A percentile compares a stretch with the other conserved stretches of the same genome.
These are phyloP conservation scores for Rubroboletus satanas DNA, from an alignment of 768 basidiomycete genomes.

Conservation along the genomic window DNA sequence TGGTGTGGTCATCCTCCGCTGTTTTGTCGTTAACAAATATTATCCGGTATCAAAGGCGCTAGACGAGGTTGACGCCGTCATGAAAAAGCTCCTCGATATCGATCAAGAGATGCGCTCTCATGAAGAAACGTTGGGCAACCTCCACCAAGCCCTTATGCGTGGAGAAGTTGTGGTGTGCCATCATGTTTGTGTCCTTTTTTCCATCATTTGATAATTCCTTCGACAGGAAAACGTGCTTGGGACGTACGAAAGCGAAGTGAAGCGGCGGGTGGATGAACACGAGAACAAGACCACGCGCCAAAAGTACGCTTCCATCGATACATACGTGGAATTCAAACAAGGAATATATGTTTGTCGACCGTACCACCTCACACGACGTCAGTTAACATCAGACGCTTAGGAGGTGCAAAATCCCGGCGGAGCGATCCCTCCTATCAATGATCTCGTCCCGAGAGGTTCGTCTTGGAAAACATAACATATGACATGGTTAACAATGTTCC, in stretches of 20 bases:
- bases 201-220: background rate
- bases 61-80: slow-evolving; percentile 57
- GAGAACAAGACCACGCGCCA: slow-evolving; percentile 64
- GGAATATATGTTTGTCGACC: slow-evolving; percentile 56
- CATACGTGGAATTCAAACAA: slow-evolving; percentile 61
- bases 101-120: slow-evolving; percentile 58
- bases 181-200: background rate
- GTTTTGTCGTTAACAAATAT: background rate
- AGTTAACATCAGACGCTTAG: slow-evolving; percentile 35
- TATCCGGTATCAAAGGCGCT: slow-evolving; percentile 40
- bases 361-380: background rate
- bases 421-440: slow-evolving; percentile 74
- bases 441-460: slow-evolving; percentile 66
- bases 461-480: background rate
- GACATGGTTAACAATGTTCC: background rate
- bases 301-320: slow-evolving; percentile 63
- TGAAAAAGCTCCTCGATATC: slow-evolving; percentile 68
- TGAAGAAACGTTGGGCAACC: slow-evolving; percentile 46
- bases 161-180: slow-evolving; percentile 58
- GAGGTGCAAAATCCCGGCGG: slow-evolving; percentile 61
- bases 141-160: slow-evolving; percentile 53
- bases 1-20: slow-evolving; percentile 10
- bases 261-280: slow-evolving; percentile 45
- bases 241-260: slow-evolving; percentile 47
- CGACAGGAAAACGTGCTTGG: slow-evolving; percentile 50